A percentile compares a stretch with the other conserved stretches of the same genome.
Evolutionary conservation across 2,329 filamentous ascomycete species (phyloP).

Genomic region (Calonectria hawksworthii): DNA sequence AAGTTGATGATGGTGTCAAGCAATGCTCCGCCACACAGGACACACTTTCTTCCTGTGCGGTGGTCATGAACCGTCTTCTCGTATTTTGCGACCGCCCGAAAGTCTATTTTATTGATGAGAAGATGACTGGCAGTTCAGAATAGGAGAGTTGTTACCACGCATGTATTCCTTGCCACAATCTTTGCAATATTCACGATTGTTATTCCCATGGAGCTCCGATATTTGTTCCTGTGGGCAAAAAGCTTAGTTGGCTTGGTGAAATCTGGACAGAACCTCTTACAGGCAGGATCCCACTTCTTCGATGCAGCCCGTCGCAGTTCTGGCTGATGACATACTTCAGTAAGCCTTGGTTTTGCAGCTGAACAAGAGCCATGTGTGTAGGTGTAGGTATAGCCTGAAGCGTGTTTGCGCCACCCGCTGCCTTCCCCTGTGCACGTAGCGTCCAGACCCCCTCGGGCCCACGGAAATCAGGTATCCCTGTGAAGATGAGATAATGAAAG

Average conservation of each 20-base stretch:
- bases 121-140: rapidly evolving
- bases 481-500: rapidly evolving
- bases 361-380: conserved; percentile 62
- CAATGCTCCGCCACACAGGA: conserved; percentile 53
- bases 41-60: conserved; percentile 61
- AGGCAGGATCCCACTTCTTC: conserved; percentile 60
- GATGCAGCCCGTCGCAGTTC: conserved; percentile 56
- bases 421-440: conserved; percentile 56
- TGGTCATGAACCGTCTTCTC: conserved; percentile 59
- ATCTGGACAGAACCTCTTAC: conserved; percentile 39
- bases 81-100: conserved; percentile 59
- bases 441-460: conserved; percentile 63
- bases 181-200: conserved; percentile 60
- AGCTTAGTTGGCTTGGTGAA: background rate
- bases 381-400: conserved; percentile 60
- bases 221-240: conserved; percentile 52
- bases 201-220: conserved; percentile 64
- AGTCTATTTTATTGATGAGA: conserved; percentile 48
- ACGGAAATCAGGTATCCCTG: conserved; percentile 63
- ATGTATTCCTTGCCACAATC: conserved; percentile 62
- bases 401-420: conserved; percentile 51
- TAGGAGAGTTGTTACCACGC: conserved; percentile 47
- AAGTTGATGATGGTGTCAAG: conserved; percentile 63
- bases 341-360: conserved; percentile 56
- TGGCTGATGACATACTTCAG: conserved; percentile 61